phyloP scores from a whole-genome alignment of 2,329 filamentous ascomycete species.

The Apiospora malaysiana region DNA sequence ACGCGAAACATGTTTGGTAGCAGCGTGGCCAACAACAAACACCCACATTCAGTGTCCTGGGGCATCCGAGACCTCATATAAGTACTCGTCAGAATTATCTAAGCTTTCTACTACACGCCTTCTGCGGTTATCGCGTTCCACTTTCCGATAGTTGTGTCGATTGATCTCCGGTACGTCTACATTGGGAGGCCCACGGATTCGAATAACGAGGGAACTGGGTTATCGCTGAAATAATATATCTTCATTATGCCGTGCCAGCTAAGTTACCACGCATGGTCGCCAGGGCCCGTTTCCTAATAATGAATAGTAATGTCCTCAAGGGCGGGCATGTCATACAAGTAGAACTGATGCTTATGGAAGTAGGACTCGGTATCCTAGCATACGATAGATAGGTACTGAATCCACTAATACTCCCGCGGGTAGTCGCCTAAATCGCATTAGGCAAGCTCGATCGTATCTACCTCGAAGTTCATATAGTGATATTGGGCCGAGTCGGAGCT shows the following conservation, averaged over 20 bases:
- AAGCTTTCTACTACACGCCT: not conserved
- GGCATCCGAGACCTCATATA: not conserved
- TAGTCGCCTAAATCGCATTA: not conserved
- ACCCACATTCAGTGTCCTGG: too few relatives aligned
- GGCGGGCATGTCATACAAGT: not conserved
- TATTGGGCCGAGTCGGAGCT: not conserved
- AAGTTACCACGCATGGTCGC: not conserved
- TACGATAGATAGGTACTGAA: not conserved
- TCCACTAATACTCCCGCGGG: not conserved
- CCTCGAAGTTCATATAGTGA: not conserved
- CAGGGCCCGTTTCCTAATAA: not conserved
- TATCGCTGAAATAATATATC: not conserved
- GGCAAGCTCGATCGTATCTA: not conserved
- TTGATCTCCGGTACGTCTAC: not conserved
- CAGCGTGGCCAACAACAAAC: too few relatives aligned
- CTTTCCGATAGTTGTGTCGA: not conserved
- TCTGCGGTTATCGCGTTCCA: not conserved
- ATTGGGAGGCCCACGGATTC: not conserved
- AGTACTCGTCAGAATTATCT: not conserved
- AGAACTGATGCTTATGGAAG: not conserved
- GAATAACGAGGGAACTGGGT: not conserved
- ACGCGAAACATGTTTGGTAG: too few relatives aligned
- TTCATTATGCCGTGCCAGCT: not conserved
- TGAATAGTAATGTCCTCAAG: not conserved
- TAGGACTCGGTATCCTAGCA: not conserved